Conservation (phyloP, 2,329 filamentous ascomycete genomes). For the Diaporthe aspalathi region DNA sequence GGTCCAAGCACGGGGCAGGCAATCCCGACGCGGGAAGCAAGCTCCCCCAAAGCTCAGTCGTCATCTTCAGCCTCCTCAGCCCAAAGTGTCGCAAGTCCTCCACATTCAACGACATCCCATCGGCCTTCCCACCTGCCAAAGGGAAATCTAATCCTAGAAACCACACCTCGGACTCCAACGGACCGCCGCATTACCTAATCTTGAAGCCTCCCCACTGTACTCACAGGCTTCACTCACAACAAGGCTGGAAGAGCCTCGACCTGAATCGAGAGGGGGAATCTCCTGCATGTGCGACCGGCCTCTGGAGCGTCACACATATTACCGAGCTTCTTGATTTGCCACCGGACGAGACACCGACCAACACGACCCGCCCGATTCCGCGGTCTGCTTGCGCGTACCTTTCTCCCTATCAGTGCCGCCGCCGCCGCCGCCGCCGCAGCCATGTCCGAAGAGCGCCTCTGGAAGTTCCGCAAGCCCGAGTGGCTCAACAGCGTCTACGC, state of each 20-base stretch:
- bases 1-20: constrained; percentile 24
- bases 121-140: neutral
- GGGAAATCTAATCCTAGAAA: neutral
- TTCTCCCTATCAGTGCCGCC: neutral
- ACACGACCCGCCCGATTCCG: neutral
- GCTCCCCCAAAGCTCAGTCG: constrained; percentile 37
- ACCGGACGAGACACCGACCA: neutral
- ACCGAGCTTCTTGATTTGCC: neutral
- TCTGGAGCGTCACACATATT: neutral
- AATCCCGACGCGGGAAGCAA: constrained; percentile 23
- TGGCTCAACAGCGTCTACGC: constrained; percentile 75
- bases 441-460: constrained; percentile 75
- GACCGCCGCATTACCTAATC: neutral
- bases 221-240: neutral
- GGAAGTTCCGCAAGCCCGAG: constrained; percentile 74
- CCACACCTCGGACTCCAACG: neutral
- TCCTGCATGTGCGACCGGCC: too few relatives aligned
- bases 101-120: constrained; percentile 24
- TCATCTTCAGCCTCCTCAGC: constrained; percentile 37
- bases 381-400: neutral
- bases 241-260: neutral
- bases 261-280: neutral
- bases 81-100: neutral
- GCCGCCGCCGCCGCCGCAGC: constrained; percentile 48
- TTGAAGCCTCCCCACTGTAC: too few relatives aligned